phyloP scores from a whole-genome alignment of 345 rosid genomes.

The Arabis hirsuta region DNA sequence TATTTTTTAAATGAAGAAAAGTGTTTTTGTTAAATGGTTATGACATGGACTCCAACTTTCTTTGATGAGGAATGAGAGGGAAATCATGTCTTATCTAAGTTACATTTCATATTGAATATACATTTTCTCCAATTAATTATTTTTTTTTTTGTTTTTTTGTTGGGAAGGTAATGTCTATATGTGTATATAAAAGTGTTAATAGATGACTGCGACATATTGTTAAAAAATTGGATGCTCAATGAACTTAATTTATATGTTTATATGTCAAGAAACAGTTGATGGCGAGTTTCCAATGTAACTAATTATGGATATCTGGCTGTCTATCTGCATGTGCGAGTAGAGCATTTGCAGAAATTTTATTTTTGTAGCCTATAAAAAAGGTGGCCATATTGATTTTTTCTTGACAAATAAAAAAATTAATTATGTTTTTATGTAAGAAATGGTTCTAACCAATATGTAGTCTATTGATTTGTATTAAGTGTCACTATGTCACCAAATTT shows the following conservation, averaged over 20 bases:
- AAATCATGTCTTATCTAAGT: slow-evolving; percentile 46
- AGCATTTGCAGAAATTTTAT: neutral
- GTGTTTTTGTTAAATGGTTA: slow-evolving; percentile 52
- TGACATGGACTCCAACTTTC: slow-evolving; percentile 77
- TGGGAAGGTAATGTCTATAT: slow-evolving; percentile 19
- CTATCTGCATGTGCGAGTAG: neutral
- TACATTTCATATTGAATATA: slow-evolving; percentile 26
- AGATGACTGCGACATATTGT: neutral
- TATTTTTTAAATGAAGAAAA: neutral
- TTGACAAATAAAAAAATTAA: no score
- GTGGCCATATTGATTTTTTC: neutral
- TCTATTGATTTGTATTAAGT: no score
- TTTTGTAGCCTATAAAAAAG: neutral
- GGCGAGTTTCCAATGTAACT: neutral
- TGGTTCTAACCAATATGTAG: no score
- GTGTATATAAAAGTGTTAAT: slow-evolving; percentile 9
- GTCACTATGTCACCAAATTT: no score
- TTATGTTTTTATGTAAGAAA: no score
- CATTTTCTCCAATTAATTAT: slow-evolving; percentile 5
- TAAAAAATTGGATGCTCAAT: slow-evolving; percentile 18
- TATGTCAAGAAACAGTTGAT: slow-evolving; percentile 1
- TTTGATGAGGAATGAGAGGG: slow-evolving; percentile 59
- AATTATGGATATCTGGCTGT: neutral
- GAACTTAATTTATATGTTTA: neutral
- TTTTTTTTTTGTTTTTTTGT: slow-evolving; percentile 18